Base-by-base conservation (phyloP, 148 eudicot species). In the Camellia sinensis region DNA sequence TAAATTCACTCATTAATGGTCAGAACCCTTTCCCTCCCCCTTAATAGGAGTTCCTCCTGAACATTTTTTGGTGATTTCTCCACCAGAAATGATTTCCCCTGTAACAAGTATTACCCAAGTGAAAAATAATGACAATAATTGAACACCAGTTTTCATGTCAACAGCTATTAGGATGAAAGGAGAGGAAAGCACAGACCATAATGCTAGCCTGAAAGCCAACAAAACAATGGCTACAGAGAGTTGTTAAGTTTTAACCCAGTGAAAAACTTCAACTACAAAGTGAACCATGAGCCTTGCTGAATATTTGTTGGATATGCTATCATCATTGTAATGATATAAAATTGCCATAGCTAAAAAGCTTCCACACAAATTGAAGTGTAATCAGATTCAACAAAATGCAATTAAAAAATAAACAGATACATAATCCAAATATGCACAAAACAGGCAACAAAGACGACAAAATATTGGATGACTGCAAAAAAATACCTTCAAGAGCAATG, bases 401-500 rank as follows among this genome's bases (percentile, higher is more conserved):
- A 21, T 29, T 9, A 19, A 19, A 63, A 12, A 1, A n/a, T 4
- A 21, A 66, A 29, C 11, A 29, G 17, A 9, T 17, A 22, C 29
- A 63, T 29, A 29, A 11, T 40, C 2, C 70, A 37, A 37, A 66
- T 14, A n/a, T n/a, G 66, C 66, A 62, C n/a, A 5, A 48, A 48
- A 48, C 52, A 48, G 9, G 41, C 71, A 67, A 48, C 1, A 71
- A 18, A 48, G 59, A 3, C 19, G 50, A 60, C 19, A 21, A 54
- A 48, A 6, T 18, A 50, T 40, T 41, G 78, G 40, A 22, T 43
- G 50, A 75, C 37, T 14, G 40, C 7, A 13, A 45, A 75, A 59
- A 54, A 60, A 75, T 75, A 75, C 67, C 48, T 59, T 10, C 6
- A 17, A 66, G 10, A 64, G 62, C 6, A 76, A 48, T 43, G 70